Conservation (phyloP, 2,329 filamentous ascomycete species). For the Diaporthe helianthi region DNA sequence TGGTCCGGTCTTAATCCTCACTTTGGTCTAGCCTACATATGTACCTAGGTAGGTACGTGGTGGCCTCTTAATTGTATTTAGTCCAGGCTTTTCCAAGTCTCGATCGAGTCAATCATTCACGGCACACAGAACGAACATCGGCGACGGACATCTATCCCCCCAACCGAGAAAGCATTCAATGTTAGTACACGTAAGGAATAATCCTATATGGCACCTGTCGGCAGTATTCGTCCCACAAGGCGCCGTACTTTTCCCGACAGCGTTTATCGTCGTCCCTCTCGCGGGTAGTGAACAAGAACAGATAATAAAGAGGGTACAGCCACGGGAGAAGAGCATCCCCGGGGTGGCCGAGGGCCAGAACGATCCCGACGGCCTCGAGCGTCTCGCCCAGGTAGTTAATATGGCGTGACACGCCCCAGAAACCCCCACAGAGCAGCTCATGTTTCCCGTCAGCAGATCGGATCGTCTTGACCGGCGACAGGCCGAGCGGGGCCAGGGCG, state of each 20-base stretch:
- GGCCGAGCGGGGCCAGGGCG: not conserved
- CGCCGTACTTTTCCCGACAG: slow-evolving; percentile 30
- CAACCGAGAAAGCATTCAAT: not conserved
- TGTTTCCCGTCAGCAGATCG: slow-evolving; percentile 26
- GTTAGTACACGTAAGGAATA: slow-evolving; percentile 29
- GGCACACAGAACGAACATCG: too few species aligned
- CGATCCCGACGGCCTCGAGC: slow-evolving; percentile 29
- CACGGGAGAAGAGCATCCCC: slow-evolving; percentile 8
- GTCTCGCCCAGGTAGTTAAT: slow-evolving; percentile 32
- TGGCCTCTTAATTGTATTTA: not conserved
- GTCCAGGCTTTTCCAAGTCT: too few species aligned
- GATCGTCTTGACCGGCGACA: not conserved
- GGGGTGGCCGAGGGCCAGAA: slow-evolving; percentile 24
- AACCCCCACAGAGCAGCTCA: slow-evolving; percentile 27
- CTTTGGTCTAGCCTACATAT: too few species aligned
- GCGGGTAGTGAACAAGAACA: slow-evolving; percentile 17
- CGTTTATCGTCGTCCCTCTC: slow-evolving; percentile 30
- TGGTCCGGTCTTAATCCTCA: not conserved
- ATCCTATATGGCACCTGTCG: slow-evolving; percentile 29
- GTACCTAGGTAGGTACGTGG: too few species aligned
- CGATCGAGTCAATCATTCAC: not conserved
- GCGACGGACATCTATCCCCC: not conserved
- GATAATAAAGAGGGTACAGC: slow-evolving; percentile 30
- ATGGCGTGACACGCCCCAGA: slow-evolving; percentile 29
- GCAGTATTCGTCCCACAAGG: slow-evolving; percentile 31